Percentiles rank a stretch among this genome's conserved stretches.
phyloP scores from a whole-genome alignment of 176 grass and related monocot species.

The Oryza meyeriana region DNA sequence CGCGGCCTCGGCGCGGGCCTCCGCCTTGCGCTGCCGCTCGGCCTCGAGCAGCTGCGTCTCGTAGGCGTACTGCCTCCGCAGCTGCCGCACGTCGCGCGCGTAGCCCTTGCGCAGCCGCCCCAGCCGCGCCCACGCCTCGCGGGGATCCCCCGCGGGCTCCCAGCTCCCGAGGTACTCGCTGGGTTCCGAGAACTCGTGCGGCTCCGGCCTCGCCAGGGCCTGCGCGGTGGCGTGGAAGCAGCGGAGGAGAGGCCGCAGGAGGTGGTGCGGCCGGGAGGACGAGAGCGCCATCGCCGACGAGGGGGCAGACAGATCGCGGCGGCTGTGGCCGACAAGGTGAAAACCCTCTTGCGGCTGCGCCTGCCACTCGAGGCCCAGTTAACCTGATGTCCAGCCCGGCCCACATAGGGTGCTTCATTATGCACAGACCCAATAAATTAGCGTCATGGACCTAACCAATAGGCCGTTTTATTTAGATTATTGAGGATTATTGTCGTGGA shows the following conservation, averaged over 20 bases:
- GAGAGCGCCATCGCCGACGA: constrained; percentile 35
- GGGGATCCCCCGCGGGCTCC: constrained; percentile 49
- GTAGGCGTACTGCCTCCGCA: constrained; percentile 63
- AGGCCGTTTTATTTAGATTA: too few relatives aligned
- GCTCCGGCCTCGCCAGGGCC: constrained; percentile 26
- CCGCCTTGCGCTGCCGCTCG: constrained; percentile 71
- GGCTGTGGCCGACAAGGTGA: neutral
- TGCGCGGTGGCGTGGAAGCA: constrained; percentile 33
- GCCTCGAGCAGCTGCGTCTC: constrained; percentile 67
- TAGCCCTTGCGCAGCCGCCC: constrained; percentile 52
- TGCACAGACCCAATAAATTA: too few relatives aligned
- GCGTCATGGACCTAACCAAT: too few relatives aligned
- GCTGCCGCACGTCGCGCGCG: constrained; percentile 54
- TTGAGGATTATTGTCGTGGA: too few relatives aligned
- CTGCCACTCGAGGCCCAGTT: too few relatives aligned
- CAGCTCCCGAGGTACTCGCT: constrained; percentile 75
- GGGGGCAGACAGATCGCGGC: constrained; percentile 23
- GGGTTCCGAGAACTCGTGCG: constrained; percentile 51
- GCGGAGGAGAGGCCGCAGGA: constrained; percentile 28
- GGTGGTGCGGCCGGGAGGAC: constrained; percentile 16
- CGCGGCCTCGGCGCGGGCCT: constrained; percentile 64
- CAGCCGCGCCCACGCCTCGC: constrained; percentile 51
- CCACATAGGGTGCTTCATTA: too few relatives aligned
- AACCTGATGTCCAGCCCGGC: too few relatives aligned
- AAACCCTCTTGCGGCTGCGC: too few relatives aligned